Evolutionary conservation across 1,139 yeast species (phyloP).

Genomic region (Pichiaceae sp.): DNA sequence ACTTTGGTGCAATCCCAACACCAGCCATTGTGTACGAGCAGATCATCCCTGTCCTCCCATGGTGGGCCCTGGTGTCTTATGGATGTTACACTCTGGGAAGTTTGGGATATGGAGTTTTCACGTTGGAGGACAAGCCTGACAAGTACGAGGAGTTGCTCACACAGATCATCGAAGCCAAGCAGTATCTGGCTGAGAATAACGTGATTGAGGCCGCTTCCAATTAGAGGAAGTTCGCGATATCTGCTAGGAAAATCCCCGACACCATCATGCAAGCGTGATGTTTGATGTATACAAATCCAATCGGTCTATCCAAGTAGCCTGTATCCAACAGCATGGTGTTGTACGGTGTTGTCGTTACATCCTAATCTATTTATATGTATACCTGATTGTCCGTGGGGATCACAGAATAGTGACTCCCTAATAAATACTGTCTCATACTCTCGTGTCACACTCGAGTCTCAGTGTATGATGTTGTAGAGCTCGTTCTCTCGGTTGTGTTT

Average conservation of each 20-base stretch:
- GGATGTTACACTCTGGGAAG: constrained; percentile 69
- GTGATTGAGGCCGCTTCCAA: too few relatives aligned
- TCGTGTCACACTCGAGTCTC: too few relatives aligned
- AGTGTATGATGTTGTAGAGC: too few relatives aligned
- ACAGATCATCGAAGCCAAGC: constrained; percentile 62
- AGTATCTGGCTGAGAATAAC: constrained; percentile 49
- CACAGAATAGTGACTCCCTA: too few relatives aligned
- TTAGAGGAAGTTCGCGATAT: too few relatives aligned
- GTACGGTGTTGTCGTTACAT: too few relatives aligned
- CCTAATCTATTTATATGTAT: too few relatives aligned
- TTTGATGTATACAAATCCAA: background rate
- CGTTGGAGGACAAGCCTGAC: constrained; percentile 67
- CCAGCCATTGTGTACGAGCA: constrained; percentile 41
- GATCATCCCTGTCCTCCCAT: constrained; percentile 60
- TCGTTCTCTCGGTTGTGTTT: too few relatives aligned
- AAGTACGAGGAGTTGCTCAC: constrained; percentile 56
- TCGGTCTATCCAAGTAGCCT: too few relatives aligned
- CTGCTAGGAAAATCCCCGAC: background rate
- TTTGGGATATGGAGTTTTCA: constrained; percentile 62
- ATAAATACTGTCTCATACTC: too few relatives aligned
- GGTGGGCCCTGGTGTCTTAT: constrained; percentile 64
- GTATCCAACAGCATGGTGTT: too few relatives aligned
- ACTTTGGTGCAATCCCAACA: constrained; percentile 47
- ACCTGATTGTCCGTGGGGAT: too few relatives aligned
- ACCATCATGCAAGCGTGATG: background rate